Base-by-base conservation (phyloP, 2,329 filamentous ascomycete genomes). In the Botrytis fabae region DNA sequence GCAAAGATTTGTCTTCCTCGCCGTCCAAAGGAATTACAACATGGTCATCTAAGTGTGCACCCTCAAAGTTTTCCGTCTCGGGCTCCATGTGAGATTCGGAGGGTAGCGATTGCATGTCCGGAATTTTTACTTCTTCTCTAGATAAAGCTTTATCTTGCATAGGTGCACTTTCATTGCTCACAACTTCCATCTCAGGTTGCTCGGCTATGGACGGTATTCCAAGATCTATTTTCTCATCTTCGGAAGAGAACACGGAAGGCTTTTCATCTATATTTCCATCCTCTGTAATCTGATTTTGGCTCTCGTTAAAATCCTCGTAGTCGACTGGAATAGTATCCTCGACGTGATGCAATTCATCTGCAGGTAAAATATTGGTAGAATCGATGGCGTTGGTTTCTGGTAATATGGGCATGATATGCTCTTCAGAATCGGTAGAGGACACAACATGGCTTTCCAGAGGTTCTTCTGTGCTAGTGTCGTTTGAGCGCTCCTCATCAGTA, bases 271-370 rank as follows among this genome's bases (percentile, higher is more conserved):
- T 4, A 16, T 10, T 3, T 10, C 12, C 38, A 32, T 57, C 32
- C 18, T 32, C 25, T 0, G 1, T 9, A 32, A 16, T 16, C 28
- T 25, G 35, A 14, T 4, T 32, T n/a, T 57, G 65, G 38, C 10
- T 38, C 38, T 65, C 44, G 7, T 1, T 3, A 25, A 16, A 0
- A 9, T 8, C 2, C 5, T 42, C 35, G 1, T 28, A 4, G 18
- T 1, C 32, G 0, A 9, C 3, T 16, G n/a, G n/a, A 16, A 5
- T 25, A 2, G 9, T 42, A 0, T 57, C 2, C 1, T 42, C n/a
- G n/a, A 10, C 1, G 9, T 42, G 6, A 2, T 16, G 0, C 18
- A 25, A 22, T 6, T 57, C n/a, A 14, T 57, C 18, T 12, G 18
- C 28, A 38, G 25, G 8, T 32, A 1, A 1, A 6, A 28, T 22